Conservation (phyloP, 116 monocot species). For the Phalaenopsis hybrid region DNA sequence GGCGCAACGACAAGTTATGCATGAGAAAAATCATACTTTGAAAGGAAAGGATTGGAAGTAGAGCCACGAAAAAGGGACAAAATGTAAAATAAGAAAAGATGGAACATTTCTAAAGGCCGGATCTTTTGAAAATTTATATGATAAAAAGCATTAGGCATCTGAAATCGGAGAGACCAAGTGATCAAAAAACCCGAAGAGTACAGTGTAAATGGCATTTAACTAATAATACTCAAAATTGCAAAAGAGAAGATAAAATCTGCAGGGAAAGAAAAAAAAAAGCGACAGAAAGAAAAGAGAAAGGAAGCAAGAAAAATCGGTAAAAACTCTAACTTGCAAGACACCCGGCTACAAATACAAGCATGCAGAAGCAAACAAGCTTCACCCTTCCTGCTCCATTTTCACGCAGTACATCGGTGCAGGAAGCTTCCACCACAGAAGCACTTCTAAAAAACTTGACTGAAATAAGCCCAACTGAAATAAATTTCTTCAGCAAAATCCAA, state of each 20-base stretch:
- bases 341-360: no score
- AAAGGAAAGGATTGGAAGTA: no score
- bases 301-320: no score
- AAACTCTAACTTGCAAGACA: no score
- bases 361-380: no score
- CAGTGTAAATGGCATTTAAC: neutral
- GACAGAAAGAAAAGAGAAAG: neutral
- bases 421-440: neutral
- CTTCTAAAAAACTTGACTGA: neutral
- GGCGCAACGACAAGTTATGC: no score
- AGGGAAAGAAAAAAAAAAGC: neutral
- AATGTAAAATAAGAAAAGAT: neutral
- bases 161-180: neutral
- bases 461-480: neutral
- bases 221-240: no score
- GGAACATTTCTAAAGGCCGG: constrained; percentile 4
- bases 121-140: neutral
- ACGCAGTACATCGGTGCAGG: neutral
- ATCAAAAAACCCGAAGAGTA: neutral
- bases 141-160: neutral
- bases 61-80: neutral
- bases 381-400: no score
- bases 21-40: no score
- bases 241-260: no score
- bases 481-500: neutral